Evolutionary conservation across 139 green algal genomes (phyloP), one percentile per base, ranked within the genome.

Genomic region (Desmodesmus armatus): DNA sequence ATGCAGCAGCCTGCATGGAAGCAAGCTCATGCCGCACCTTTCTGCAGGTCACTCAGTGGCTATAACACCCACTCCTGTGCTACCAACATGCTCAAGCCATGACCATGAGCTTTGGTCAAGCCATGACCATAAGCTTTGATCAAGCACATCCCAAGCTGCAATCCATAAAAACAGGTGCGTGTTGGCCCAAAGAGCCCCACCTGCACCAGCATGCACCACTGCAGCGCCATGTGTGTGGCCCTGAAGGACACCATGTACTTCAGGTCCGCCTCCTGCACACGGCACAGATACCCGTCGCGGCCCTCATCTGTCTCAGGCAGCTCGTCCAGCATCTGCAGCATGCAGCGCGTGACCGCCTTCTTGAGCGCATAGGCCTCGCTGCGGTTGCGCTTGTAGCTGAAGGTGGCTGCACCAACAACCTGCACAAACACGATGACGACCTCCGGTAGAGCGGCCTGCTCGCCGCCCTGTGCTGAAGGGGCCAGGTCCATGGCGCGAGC

Each of bases 231-330:
- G 77, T 85, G 27, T 6, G 88, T 62, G 3, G 62, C 55, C 9
- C 60, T n/a, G 75, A 91, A 91, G 5, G 85, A 83, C 3, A 90
- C 51, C 85, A 93, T 92, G 88, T 91, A 92, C 86, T 91, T 91
- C 31, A 80, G 35, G 35, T 86, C 80, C 4, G 33, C 66, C 47
- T 79, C 80, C 66, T 70, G 80, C 67, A 39, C 71, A 62, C 71
- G 47, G 73, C 88, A 88, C 33, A 93, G 58, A 82, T 93, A 93
- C 51, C 86, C 87, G 9, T 63, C 44, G 23, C 43, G 6, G 67
- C 37, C 35, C 47, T 21, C 13, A 7, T 55, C 13, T 55, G 47
- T 55, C 47, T 55, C 47, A 47, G 67, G 63, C 63, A 53, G 39
- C 69, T 31, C 39, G 3, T 29, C 39, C 39, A 77, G 23, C 40